Percentiles rank a stretch among this genome's conserved stretches.
Evolutionary conservation across 139 green algal species (phyloP).

Genomic region (Dunaliella primolecta): DNA sequence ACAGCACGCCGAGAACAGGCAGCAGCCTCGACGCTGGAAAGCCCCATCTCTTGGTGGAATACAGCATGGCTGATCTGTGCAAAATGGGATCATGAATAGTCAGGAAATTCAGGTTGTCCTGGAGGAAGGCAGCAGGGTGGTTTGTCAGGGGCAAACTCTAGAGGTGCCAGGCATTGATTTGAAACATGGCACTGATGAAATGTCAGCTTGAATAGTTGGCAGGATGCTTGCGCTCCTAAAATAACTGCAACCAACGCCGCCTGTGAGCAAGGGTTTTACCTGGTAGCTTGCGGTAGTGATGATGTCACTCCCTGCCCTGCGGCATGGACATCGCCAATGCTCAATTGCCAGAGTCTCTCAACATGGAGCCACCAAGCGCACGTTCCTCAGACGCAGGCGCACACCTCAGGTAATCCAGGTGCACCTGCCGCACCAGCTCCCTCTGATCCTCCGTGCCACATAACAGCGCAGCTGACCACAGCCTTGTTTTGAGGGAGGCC

Average conservation of each 20-base stretch:
- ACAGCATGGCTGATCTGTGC: background rate
- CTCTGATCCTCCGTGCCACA: too few relatives aligned
- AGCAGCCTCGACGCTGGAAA: background rate
- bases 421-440: too few relatives aligned
- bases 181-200: background rate
- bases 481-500: too few relatives aligned
- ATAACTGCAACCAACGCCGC: background rate
- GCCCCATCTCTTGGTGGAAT: background rate
- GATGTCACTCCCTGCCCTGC: constrained; percentile 11
- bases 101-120: too few relatives aligned
- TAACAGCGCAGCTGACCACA: too few relatives aligned
- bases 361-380: too few relatives aligned
- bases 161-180: background rate
- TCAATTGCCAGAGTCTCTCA: too few relatives aligned
- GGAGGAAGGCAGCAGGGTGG: background rate
- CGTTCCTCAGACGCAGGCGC: too few relatives aligned
- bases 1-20: constrained; percentile 9
- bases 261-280: too few relatives aligned
- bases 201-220: background rate
- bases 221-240: background rate
- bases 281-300: constrained; percentile 38
- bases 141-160: background rate
- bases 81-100: background rate
- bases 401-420: too few relatives aligned
- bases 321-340: too few relatives aligned